Conservation (phyloP, 768 basidiomycete species). For the Termitomyces sp. region DNA sequence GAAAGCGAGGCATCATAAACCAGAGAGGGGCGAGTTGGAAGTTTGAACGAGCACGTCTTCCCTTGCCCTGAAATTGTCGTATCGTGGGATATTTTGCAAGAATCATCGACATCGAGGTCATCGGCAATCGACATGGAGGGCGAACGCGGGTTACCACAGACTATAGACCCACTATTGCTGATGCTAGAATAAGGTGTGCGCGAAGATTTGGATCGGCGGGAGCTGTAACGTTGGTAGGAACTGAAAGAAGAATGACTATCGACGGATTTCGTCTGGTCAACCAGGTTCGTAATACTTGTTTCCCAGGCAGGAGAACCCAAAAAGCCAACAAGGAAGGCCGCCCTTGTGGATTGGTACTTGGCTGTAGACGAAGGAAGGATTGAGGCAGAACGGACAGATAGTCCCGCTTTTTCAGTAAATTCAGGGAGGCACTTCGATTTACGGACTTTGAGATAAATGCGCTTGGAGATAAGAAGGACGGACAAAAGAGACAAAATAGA, state of each 20-base stretch:
- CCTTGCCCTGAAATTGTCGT: not conserved
- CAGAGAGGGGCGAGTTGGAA: slow-evolving; percentile 15
- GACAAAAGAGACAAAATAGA: slow-evolving; percentile 17
- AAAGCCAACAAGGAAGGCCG: slow-evolving; percentile 37
- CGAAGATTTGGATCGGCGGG: slow-evolving; percentile 8
- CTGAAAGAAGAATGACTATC: slow-evolving; percentile 16
- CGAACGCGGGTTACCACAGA: slow-evolving; percentile 5
- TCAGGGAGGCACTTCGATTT: slow-evolving; percentile 5
- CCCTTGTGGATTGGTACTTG: slow-evolving; percentile 12
- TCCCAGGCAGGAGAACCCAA: slow-evolving; percentile 42
- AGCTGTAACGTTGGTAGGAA: slow-evolving; percentile 14
- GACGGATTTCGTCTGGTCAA: slow-evolving; percentile 11
- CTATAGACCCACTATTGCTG: not conserved
- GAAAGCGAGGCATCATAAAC: slow-evolving; percentile 9
- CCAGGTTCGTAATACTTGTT: slow-evolving; percentile 22
- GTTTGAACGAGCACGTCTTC: slow-evolving; percentile 10
- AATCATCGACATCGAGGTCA: slow-evolving; percentile 7
- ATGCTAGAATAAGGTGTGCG: slow-evolving; percentile 9
- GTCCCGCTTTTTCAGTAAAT: slow-evolving; percentile 4
- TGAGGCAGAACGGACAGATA: slow-evolving; percentile 14
- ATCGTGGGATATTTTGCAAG: slow-evolving; percentile 2
- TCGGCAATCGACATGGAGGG: slow-evolving; percentile 12
- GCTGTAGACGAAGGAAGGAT: slow-evolving; percentile 8
- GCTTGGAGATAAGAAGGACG: slow-evolving; percentile 22
- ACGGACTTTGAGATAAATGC: slow-evolving; percentile 23